Evolutionary conservation across 768 basidiomycete genomes (phyloP).

Genomic region (Hygrocybe coccinea): DNA sequence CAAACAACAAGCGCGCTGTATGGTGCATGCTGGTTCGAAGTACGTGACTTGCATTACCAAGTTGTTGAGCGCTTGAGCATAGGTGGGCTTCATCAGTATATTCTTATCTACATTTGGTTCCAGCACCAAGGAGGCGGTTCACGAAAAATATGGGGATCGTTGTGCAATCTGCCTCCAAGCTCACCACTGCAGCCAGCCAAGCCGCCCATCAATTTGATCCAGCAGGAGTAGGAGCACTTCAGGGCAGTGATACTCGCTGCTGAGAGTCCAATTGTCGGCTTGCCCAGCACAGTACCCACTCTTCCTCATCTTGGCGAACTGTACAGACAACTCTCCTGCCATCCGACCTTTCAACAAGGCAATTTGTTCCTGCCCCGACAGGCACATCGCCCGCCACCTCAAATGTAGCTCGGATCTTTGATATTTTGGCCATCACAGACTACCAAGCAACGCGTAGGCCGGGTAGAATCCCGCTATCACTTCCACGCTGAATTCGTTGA

Average conservation of each 20-base stretch:
- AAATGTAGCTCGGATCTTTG: neutral
- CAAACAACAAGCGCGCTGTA: conserved; percentile 33
- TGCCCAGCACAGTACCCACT: neutral
- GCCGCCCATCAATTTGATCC: no score
- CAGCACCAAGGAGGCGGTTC: no score
- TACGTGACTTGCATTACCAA: no score
- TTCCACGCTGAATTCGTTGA: neutral
- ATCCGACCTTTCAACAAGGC: neutral
- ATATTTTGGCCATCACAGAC: neutral
- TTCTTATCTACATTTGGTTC: no score
- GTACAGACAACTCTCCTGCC: neutral
- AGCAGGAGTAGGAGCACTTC: no score
- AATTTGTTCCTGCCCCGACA: neutral
- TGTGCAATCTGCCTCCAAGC: no score
- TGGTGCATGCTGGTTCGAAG: conserved; percentile 24
- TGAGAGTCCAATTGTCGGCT: no score
- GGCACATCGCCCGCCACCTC: neutral
- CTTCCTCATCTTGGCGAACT: neutral
- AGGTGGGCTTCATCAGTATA: no score
- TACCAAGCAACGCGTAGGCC: neutral
- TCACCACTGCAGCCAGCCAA: no score
- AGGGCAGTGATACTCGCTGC: no score
- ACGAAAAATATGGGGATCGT: no score
- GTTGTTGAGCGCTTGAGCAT: no score
- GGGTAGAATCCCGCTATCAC: neutral